Conservation (phyloP, 257 asterid genomes). For the Solanum chiquidenum region DNA sequence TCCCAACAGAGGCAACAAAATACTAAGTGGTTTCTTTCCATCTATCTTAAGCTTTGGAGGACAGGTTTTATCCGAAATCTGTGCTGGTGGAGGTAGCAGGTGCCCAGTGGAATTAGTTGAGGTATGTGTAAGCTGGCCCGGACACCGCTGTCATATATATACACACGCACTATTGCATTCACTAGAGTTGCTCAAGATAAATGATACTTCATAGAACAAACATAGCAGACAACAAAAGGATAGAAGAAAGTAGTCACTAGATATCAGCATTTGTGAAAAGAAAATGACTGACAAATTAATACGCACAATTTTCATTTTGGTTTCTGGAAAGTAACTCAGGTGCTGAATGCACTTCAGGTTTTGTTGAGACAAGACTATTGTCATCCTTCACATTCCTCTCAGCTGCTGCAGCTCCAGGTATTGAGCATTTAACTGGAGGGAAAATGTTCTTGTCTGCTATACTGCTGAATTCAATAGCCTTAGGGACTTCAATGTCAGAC, state of each 20-base stretch:
- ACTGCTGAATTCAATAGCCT: constrained; percentile 26
- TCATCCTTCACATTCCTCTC: constrained; percentile 49
- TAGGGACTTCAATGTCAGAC: constrained; percentile 45
- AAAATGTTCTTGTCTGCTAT: constrained; percentile 34
- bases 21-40: background rate
- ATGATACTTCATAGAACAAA: background rate
- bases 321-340: constrained; percentile 30
- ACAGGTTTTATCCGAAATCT: background rate
- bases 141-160: background rate
- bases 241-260: background rate
- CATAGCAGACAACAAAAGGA: background rate
- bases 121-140: background rate
- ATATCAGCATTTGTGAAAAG: background rate
- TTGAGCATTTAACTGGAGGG: constrained; percentile 40
- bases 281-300: constrained; percentile 6
- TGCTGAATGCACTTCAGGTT: constrained; percentile 29
- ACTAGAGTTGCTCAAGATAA: background rate
- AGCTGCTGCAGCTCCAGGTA: constrained; percentile 19
- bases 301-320: constrained; percentile 55
- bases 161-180: background rate
- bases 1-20: background rate
- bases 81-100: background rate
- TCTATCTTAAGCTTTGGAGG: background rate
- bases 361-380: constrained; percentile 29
- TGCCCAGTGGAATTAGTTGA: background rate